Conservation (phyloP, 495 filamentous ascomycete genomes). For the Aspergillus carlsbadensis region DNA sequence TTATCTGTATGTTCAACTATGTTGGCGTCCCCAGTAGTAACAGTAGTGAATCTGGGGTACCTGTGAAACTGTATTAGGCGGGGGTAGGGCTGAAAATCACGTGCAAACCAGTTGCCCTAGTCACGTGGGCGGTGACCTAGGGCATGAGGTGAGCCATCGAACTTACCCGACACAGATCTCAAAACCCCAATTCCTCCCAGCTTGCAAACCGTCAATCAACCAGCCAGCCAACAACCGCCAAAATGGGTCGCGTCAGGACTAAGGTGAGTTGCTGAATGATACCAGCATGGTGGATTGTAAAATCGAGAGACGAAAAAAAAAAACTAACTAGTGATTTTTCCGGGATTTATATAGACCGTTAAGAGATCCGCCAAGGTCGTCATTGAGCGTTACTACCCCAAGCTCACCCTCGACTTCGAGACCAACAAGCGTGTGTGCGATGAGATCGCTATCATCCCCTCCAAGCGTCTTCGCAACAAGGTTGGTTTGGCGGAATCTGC, state of each 20-base stretch:
- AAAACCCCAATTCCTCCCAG: slow-evolving; percentile 34
- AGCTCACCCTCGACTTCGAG: slow-evolving; percentile 99
- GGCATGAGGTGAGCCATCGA: too few species aligned
- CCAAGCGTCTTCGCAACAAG: slow-evolving; percentile 98
- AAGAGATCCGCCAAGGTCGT: slow-evolving; percentile 99
- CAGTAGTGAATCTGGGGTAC: too few species aligned
- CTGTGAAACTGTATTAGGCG: too few species aligned
- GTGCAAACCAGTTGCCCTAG: too few species aligned
- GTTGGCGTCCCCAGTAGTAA: too few species aligned
- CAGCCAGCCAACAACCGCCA: slow-evolving; percentile 57
- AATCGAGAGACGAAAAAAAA: neutral
- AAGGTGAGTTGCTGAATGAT: slow-evolving; percentile 49
- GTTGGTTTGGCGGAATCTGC: slow-evolving; percentile 43
- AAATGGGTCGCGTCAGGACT: slow-evolving; percentile 95
- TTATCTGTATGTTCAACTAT: too few species aligned
- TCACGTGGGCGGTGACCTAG: slow-evolving; percentile 18
- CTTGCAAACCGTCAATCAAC: slow-evolving; percentile 25
- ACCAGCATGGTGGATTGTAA: neutral
- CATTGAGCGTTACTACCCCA: slow-evolving; percentile 99
- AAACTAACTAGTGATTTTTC: neutral
- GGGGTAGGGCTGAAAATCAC: too few species aligned
- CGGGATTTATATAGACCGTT: slow-evolving; percentile 65
- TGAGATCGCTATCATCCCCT: slow-evolving; percentile 99
- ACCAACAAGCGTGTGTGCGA: slow-evolving; percentile 99
- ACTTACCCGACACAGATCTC: slow-evolving; percentile 13